phyloP scores from a whole-genome alignment of 208 protist species.

The Phytomonas francai region DNA sequence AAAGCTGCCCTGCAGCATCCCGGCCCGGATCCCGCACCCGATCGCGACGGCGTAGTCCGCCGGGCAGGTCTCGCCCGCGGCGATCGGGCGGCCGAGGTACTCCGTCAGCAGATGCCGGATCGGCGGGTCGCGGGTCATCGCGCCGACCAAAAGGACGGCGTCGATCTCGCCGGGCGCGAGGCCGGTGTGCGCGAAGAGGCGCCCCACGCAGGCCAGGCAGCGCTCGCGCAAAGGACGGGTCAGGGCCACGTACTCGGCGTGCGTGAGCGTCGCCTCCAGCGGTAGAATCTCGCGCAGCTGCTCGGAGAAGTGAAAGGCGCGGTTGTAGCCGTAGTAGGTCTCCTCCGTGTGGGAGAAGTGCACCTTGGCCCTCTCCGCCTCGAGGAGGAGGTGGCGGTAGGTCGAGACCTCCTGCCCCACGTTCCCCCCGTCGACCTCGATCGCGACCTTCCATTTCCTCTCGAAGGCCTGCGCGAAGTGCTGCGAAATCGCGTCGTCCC shows the following conservation, averaged over 20 bases:
- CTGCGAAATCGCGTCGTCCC: slow-evolving; percentile 78
- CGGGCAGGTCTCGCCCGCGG: slow-evolving; percentile 55
- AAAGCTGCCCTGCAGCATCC: slow-evolving; percentile 83
- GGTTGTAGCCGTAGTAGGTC: slow-evolving; percentile 81
- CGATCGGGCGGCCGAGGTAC: slow-evolving; percentile 70
- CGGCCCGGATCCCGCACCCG: slow-evolving; percentile 67
- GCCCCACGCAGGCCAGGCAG: slow-evolving; percentile 71
- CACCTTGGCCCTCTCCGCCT: slow-evolving; percentile 88
- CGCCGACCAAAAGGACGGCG: slow-evolving; percentile 82
- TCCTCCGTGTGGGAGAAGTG: slow-evolving; percentile 89
- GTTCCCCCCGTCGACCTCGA: slow-evolving; percentile 83
- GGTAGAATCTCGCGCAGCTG: slow-evolving; percentile 76
- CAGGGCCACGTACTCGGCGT: slow-evolving; percentile 78
- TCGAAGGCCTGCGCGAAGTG: slow-evolving; percentile 77
- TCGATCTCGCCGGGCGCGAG: slow-evolving; percentile 63
- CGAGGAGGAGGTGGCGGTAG: slow-evolving; percentile 58
- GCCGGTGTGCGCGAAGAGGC: slow-evolving; percentile 62
- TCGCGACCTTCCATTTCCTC: slow-evolving; percentile 81
- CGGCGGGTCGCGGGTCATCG: slow-evolving; percentile 88
- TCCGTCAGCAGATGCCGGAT: slow-evolving; percentile 77
- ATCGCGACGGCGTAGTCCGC: slow-evolving; percentile 88
- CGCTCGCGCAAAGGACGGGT: slow-evolving; percentile 74
- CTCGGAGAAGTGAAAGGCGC: slow-evolving; percentile 84
- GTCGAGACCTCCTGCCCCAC: slow-evolving; percentile 66
- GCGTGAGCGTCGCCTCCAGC: slow-evolving; percentile 79